phyloP scores from a whole-genome alignment of 805 yeast genomes.

The Komagataella mondaviorum region DNA sequence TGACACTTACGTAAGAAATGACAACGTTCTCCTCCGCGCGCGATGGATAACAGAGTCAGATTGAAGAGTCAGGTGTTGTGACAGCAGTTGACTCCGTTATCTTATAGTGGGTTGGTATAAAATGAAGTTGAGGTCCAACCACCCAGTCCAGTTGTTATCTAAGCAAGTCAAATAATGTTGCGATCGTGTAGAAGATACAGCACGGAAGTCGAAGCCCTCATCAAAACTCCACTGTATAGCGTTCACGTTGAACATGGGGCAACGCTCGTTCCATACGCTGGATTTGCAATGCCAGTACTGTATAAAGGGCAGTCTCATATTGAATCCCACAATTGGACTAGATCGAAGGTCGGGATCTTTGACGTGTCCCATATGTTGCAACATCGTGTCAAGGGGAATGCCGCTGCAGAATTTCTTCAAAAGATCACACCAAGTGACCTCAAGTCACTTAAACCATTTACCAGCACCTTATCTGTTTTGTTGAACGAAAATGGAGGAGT shows the following conservation, averaged over 20 bases:
- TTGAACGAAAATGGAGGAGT: constrained; percentile 68
- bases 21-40: not conserved
- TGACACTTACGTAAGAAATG: not conserved
- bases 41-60: not conserved
- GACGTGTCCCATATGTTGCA: constrained; percentile 98
- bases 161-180: not conserved
- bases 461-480: constrained; percentile 67
- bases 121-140: not conserved
- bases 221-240: constrained; percentile 70
- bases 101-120: not conserved
- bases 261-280: constrained; percentile 92
- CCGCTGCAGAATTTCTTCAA: constrained; percentile 55
- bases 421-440: constrained; percentile 84
- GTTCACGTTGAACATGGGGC: constrained; percentile 71
- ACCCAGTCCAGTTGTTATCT: not conserved
- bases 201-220: constrained; percentile 8
- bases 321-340: constrained; percentile 91
- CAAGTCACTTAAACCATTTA: constrained; percentile 34
- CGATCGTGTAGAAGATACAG: not conserved
- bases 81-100: not conserved
- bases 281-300: constrained; percentile 89
- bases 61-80: not conserved
- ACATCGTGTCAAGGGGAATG: constrained; percentile 63
- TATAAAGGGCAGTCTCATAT: constrained; percentile 79
- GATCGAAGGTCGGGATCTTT: constrained; percentile 77